phyloP scores from a whole-genome alignment of 1,284 basidiomycete genomes.

The Peniophora sp. region DNA sequence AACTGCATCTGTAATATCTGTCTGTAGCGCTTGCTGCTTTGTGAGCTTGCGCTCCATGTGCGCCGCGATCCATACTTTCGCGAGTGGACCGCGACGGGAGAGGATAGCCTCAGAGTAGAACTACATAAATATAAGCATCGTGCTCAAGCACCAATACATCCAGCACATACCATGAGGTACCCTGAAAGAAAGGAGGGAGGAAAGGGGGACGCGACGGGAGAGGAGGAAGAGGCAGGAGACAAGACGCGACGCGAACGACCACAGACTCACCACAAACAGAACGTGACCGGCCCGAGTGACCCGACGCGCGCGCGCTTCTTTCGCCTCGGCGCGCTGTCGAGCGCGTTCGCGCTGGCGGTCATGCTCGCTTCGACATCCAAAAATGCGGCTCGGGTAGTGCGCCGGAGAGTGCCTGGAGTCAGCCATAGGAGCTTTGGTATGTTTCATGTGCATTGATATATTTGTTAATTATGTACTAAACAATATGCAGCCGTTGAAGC shows the following conservation, averaged over 20 bases:
- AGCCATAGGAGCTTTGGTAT: too few relatives aligned
- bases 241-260: neutral
- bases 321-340: neutral
- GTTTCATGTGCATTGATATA: too few relatives aligned
- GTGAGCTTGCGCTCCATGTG: constrained; percentile 98
- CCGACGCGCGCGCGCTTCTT: too few relatives aligned
- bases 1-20: constrained; percentile 90
- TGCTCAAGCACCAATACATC: neutral
- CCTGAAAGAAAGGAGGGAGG: constrained; percentile 14
- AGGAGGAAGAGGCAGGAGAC: constrained; percentile 18
- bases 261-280: too few relatives aligned
- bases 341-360: constrained; percentile 2
- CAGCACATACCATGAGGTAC: constrained; percentile 21
- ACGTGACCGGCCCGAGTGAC: too few relatives aligned
- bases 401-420: constrained; percentile 3
- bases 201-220: constrained; percentile 17
- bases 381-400: constrained; percentile 5
- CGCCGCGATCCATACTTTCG: constrained; percentile 97
- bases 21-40: constrained; percentile 90
- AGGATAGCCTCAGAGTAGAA: constrained; percentile 92
- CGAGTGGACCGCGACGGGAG: constrained; percentile 88
- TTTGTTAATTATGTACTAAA: too few relatives aligned
- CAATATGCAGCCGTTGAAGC: too few relatives aligned
- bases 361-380: constrained; percentile 32
- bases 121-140: constrained; percentile 26